Conservation (phyloP, 345 rosid genomes). For the Arabis hirsuta region DNA sequence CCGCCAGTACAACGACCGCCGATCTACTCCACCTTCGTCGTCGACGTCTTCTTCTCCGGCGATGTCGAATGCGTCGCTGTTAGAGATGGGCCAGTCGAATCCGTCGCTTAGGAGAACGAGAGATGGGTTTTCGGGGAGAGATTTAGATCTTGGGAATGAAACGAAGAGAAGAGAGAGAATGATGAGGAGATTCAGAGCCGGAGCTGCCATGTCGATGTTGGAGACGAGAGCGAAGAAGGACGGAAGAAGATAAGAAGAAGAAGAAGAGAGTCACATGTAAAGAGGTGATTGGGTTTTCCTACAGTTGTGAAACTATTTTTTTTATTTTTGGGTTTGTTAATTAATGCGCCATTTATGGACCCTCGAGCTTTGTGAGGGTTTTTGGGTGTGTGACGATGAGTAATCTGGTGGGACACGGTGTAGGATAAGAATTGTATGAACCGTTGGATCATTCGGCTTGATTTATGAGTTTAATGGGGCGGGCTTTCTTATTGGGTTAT, state of each 20-base stretch:
- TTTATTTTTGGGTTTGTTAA: not conserved
- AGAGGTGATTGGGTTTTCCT: constrained; percentile 52
- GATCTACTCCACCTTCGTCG: constrained; percentile 33
- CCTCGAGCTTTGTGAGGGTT: constrained; percentile 37
- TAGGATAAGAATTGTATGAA: constrained; percentile 24
- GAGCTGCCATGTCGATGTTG: constrained; percentile 18
- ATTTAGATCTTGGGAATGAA: constrained; percentile 25
- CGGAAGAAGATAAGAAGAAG: not conserved
- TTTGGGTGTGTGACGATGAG: constrained; percentile 24
- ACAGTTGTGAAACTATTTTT: constrained; percentile 49
- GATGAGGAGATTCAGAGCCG: constrained; percentile 30
- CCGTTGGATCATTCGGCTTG: constrained; percentile 26
- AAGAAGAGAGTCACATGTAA: constrained; percentile 39
- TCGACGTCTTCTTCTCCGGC: constrained; percentile 24
- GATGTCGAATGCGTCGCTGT: constrained; percentile 26
- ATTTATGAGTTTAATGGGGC: constrained; percentile 21
- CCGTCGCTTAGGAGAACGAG: constrained; percentile 41
- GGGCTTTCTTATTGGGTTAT: not conserved
- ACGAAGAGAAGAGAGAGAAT: constrained; percentile 33
- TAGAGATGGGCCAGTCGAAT: constrained; percentile 58
- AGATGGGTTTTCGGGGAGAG: constrained; percentile 46
- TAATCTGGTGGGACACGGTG: constrained; percentile 36
- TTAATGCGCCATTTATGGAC: constrained; percentile 54
- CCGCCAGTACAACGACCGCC: constrained; percentile 79
- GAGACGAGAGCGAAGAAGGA: constrained; percentile 13